Conservation (phyloP, 2,329 filamentous ascomycete genomes). For the Huntiella moniliformis region DNA sequence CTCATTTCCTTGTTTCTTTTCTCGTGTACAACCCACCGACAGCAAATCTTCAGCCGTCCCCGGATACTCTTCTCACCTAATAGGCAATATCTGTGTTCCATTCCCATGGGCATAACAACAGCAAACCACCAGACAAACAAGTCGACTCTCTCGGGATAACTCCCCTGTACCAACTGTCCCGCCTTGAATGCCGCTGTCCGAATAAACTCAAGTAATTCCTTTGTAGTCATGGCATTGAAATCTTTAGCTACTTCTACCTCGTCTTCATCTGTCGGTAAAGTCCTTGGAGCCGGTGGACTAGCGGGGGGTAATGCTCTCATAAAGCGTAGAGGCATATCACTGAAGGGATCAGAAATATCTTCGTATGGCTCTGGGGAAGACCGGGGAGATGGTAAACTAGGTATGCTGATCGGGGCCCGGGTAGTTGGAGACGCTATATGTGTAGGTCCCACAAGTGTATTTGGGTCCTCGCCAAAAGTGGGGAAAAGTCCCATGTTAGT, state of each 20-base stretch:
- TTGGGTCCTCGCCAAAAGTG: no score
- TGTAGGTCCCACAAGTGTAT: no score
- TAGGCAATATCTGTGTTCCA: constrained; percentile 62
- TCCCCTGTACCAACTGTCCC: constrained; percentile 44
- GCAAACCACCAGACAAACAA: constrained; percentile 84
- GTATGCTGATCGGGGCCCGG: neutral
- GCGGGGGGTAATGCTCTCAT: neutral
- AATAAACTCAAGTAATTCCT: constrained; percentile 41
- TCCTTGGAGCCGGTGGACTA: neutral
- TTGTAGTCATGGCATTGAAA: constrained; percentile 42
- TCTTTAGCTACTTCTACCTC: neutral
- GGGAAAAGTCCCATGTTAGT: neutral
- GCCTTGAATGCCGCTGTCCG: constrained; percentile 45
- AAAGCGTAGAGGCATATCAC: constrained; percentile 2
- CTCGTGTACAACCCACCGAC: constrained; percentile 56
- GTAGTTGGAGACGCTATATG: neutral
- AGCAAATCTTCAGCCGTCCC: constrained; percentile 66
- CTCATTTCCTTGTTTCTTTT: constrained; percentile 54
- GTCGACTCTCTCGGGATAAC: constrained; percentile 47
- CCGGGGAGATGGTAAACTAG: neutral
- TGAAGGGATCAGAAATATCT: neutral
- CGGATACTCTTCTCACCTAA: constrained; percentile 58
- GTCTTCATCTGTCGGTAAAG: no score
- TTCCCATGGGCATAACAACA: constrained; percentile 57
- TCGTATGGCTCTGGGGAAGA: neutral